Evolutionary conservation across 1,139 yeast genomes (phyloP), one percentile per base, ranked within the genome.

Genomic region (Spathaspora jeffriesii): DNA sequence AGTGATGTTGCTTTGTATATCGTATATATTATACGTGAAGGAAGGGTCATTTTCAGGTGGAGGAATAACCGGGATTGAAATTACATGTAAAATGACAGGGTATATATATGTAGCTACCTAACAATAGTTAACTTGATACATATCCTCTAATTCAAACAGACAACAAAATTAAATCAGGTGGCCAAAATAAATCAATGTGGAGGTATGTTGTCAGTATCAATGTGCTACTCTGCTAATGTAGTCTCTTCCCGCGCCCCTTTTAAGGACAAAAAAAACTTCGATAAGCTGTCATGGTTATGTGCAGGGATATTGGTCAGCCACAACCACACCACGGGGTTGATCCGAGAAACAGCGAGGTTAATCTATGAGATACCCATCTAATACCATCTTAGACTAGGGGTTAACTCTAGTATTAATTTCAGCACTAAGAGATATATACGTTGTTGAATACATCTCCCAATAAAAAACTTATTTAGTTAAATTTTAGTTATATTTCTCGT

Each of bases 1-100:
- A 43, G 15, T 89, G 71, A 18, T 82, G 41, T 21, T 22, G 18
- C 5, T n/a, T 38, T 22, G 27, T 38, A 38, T 38, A 22, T n/a
- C 2, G 18, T 14, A 18, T 8, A 38, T 6, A 38, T 25, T 22
- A 38, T 6, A 22, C 13, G 38, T 25, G 28, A 25, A 25, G 28
- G 28, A 25, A 25, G 13, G n/a, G n/a, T n/a, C n/a, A n/a, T n/a
- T n/a, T n/a, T n/a, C n/a, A n/a, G n/a, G n/a, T n/a, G n/a, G n/a
- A n/a, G n/a, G n/a, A n/a, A n/a, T n/a, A n/a, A n/a, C n/a, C n/a
- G n/a, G n/a, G n/a, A n/a, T n/a, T n/a, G n/a, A n/a, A n/a, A n/a
- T n/a, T n/a, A n/a, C n/a, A n/a, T n/a, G n/a, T n/a, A n/a, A n/a
- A n/a, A n/a, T n/a, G n/a, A n/a, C n/a, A n/a, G n/a, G n/a, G 25